These are phyloP conservation scores for Lipomyces spencermartinsiae DNA, from an alignment of 805 yeast genomes.

Conservation along the genomic window DNA sequence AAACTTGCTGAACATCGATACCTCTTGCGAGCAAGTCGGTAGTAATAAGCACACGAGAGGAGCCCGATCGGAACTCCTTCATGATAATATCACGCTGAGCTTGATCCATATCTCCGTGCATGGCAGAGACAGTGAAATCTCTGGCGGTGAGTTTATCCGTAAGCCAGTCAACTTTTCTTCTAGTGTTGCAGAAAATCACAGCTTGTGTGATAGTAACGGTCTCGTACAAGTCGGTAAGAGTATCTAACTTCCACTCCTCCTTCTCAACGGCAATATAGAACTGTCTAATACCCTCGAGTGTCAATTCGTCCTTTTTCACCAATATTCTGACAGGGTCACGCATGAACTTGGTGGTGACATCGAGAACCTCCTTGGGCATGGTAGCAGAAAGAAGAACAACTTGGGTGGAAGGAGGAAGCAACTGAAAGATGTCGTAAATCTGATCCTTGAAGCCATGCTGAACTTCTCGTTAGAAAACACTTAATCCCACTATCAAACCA, in stretches of 20 bases:
- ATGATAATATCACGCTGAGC: constrained; percentile 92
- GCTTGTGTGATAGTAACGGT: constrained; percentile 95
- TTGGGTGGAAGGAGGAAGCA: constrained; percentile 83
- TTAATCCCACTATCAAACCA: neutral
- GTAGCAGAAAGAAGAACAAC: constrained; percentile 96
- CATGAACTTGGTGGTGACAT: constrained; percentile 90
- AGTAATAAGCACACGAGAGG: constrained; percentile 90
- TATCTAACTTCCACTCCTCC: constrained; percentile 94
- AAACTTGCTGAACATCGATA: constrained; percentile 97
- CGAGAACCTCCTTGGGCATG: constrained; percentile 87
- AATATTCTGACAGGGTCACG: constrained; percentile 91
- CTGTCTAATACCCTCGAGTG: constrained; percentile 94
- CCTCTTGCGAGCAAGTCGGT: constrained; percentile 99
- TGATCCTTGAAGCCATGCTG: constrained; percentile 90
- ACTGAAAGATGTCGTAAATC: constrained; percentile 87
- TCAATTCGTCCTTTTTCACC: constrained; percentile 92
- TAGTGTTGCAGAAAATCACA: constrained; percentile 96
- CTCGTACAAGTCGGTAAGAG: constrained; percentile 92
- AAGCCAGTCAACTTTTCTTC: constrained; percentile 91
- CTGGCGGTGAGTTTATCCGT: constrained; percentile 77
- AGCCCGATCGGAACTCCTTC: constrained; percentile 94
- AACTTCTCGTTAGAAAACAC: neutral
- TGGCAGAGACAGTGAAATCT: constrained; percentile 90
- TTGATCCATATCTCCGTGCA: constrained; percentile 98
- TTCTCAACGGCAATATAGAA: constrained; percentile 87